Evolutionary conservation across 164 flowering plant species (phyloP).

Genomic region (Magnolia kwangsiensis): DNA sequence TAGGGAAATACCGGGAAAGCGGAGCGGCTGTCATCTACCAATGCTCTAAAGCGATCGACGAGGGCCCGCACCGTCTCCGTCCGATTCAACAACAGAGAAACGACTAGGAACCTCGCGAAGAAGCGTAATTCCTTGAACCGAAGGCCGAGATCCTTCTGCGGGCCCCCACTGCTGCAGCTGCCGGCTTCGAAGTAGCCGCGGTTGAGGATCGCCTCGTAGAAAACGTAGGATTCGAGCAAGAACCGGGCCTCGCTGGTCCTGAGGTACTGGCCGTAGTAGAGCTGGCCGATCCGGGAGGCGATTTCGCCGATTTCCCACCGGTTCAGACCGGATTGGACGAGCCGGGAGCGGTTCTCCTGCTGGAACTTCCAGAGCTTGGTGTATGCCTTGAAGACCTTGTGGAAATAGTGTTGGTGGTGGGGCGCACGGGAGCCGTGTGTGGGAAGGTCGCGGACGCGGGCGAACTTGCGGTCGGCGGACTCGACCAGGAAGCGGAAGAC

Average conservation of each 20-base stretch:
- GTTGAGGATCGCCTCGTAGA: conserved; percentile 81
- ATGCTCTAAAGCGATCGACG: conserved; percentile 51
- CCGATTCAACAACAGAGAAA: conserved; percentile 67
- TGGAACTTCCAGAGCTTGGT: conserved; percentile 86
- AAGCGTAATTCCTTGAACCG: conserved; percentile 88
- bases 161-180: conserved; percentile 7
- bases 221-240: conserved; percentile 70
- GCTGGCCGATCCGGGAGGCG: conserved; percentile 96
- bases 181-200: conserved; percentile 61
- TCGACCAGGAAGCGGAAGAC: conserved; percentile 67
- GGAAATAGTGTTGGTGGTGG: conserved; percentile 32
- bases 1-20: conserved; percentile 43
- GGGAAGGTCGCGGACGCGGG: conserved; percentile 72
- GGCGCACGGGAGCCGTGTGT: conserved; percentile 32
- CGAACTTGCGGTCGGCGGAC: conserved; percentile 82
- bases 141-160: conserved; percentile 48
- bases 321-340: conserved; percentile 71
- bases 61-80: conserved; percentile 52
- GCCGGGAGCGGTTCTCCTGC: conserved; percentile 64
- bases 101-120: conserved; percentile 82
- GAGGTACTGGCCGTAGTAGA: conserved; percentile 85
- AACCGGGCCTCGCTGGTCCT: conserved; percentile 81
- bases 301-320: conserved; percentile 98
- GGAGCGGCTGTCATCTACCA: conserved; percentile 61
- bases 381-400: conserved; percentile 88